Conservation (phyloP, 257 asterid genomes). For the Knoxia roxburghii region DNA sequence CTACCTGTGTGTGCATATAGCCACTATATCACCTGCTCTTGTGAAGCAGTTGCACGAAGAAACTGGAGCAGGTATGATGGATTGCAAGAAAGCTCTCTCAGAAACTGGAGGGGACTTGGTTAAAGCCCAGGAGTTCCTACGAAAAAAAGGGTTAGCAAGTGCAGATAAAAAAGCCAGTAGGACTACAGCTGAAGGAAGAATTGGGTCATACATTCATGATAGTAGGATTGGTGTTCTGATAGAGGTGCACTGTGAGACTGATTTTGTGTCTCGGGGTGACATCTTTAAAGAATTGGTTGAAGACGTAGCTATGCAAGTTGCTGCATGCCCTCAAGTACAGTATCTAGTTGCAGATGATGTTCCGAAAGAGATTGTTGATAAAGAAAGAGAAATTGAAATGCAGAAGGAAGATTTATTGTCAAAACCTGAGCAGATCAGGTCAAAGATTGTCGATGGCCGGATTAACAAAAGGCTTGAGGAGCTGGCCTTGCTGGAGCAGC, state of each 20-base stretch:
- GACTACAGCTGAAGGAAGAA: conserved; percentile 92
- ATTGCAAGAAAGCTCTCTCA: conserved; percentile 83
- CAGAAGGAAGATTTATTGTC: conserved; percentile 86
- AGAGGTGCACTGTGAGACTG: conserved; percentile 95
- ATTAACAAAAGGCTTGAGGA: conserved; percentile 83
- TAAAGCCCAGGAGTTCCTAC: conserved; percentile 76
- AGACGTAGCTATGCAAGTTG: conserved; percentile 97
- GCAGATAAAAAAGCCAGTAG: conserved; percentile 91
- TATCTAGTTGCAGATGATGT: conserved; percentile 73
- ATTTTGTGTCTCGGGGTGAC: conserved; percentile 94
- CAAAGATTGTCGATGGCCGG: conserved; percentile 90
- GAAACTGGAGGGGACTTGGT: conserved; percentile 79
- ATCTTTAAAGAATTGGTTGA: conserved; percentile 82
- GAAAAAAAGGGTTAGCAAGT: conserved; percentile 89
- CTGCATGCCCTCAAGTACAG: conserved; percentile 94
- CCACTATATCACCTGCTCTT: conserved; percentile 73
- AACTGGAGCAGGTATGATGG: conserved; percentile 99
- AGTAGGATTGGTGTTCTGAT: conserved; percentile 88
- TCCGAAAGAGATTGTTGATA: conserved; percentile 59
- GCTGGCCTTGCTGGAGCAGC: conserved; percentile 79
- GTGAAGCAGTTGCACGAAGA: conserved; percentile 95
- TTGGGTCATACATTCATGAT: conserved; percentile 91
- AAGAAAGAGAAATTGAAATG: conserved; percentile 82
- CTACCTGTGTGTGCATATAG: conserved; percentile 28
- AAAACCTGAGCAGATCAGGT: conserved; percentile 89